Evolutionary conservation across 1,284 basidiomycete species (phyloP).

Genomic region (Grifola frondosa): DNA sequence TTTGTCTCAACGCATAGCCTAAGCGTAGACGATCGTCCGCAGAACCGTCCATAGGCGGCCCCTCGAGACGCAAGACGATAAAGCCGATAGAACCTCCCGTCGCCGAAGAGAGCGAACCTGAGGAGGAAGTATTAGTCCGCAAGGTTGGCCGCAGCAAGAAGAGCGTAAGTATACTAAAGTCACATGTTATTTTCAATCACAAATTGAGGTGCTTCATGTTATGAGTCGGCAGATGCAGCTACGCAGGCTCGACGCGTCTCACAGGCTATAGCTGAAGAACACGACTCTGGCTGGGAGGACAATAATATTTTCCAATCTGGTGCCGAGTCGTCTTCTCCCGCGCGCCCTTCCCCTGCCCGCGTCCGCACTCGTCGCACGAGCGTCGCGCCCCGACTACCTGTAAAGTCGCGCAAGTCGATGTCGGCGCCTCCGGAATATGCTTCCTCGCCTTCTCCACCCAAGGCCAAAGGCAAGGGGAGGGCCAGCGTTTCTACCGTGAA

Average conservation of each 20-base stretch:
- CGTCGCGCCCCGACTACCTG: conserved; percentile 18
- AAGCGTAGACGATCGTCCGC: conserved; percentile 69
- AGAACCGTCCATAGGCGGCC: conserved; percentile 60
- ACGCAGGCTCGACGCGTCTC: conserved; percentile 54
- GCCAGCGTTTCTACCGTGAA: conserved; percentile 20
- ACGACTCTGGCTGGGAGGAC: conserved; percentile 83
- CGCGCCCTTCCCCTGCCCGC: conserved; percentile 56
- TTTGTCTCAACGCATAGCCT: conserved; percentile 34
- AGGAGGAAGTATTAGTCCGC: conserved; percentile 59
- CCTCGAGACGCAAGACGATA: conserved; percentile 40
- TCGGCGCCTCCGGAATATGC: conserved; percentile 68
- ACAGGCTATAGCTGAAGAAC: conserved; percentile 37
- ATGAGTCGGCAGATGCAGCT: conserved; percentile 47
- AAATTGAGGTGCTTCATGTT: no score
- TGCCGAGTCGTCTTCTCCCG: conserved; percentile 74
- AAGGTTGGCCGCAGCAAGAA: conserved; percentile 64
- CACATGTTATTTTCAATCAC: not conserved
- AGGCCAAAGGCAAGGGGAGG: conserved; percentile 19
- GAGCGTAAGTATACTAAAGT: conserved; percentile 40
- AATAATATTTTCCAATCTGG: conserved; percentile 84
- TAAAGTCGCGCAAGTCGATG: conserved; percentile 58
- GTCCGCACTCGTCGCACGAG: conserved; percentile 49
- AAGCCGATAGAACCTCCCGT: conserved; percentile 44
- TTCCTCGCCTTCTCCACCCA: conserved; percentile 23
- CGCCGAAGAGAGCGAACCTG: conserved; percentile 76